Evolutionary conservation across 2,329 filamentous ascomycete species (phyloP).

Genomic region (Penicillium sumatraense): DNA sequence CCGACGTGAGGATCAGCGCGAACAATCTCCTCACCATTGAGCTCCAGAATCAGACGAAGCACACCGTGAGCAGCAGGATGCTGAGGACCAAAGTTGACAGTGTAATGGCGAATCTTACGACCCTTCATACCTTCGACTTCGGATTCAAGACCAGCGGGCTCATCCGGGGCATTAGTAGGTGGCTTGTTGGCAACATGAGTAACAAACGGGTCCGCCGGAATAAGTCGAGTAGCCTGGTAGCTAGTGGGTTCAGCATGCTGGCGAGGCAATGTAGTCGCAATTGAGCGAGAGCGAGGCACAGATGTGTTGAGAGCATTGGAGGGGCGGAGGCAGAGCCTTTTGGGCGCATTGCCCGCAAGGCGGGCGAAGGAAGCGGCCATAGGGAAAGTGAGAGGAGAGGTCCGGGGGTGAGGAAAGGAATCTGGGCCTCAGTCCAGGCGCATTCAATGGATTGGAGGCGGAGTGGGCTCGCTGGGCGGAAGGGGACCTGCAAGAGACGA

Average conservation of each 20-base stretch:
- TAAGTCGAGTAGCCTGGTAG: slow-evolving; percentile 58
- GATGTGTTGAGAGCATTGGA: slow-evolving; percentile 48
- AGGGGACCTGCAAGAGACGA: slow-evolving; percentile 34
- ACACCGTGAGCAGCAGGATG: slow-evolving; percentile 98
- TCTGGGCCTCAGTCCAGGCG: slow-evolving; percentile 42
- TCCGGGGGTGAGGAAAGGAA: slow-evolving; percentile 24
- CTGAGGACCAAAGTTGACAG: slow-evolving; percentile 98
- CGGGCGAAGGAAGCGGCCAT: slow-evolving; percentile 68
- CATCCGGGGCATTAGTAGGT: slow-evolving; percentile 39
- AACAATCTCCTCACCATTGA: slow-evolving; percentile 97
- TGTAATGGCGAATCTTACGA: slow-evolving; percentile 97
- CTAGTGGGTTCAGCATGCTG: slow-evolving; percentile 56
- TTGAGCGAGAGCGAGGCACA: slow-evolving; percentile 55
- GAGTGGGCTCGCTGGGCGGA: slow-evolving; percentile 33
- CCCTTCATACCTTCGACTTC: slow-evolving; percentile 42
- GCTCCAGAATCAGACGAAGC: slow-evolving; percentile 93
- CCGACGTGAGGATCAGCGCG: slow-evolving; percentile 97
- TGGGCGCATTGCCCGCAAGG: slow-evolving; percentile 63
- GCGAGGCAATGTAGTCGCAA: slow-evolving; percentile 61
- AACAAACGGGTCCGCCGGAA: slow-evolving; percentile 63
- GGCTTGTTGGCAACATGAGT: slow-evolving; percentile 48
- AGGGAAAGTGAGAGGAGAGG: slow-evolving; percentile 26
- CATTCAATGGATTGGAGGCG: slow-evolving; percentile 38
- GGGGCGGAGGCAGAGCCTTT: slow-evolving; percentile 62
- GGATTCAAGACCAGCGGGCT: slow-evolving; percentile 54